Conservation (phyloP, 129 eudicot genomes). For the Tanacetum coccineum region DNA sequence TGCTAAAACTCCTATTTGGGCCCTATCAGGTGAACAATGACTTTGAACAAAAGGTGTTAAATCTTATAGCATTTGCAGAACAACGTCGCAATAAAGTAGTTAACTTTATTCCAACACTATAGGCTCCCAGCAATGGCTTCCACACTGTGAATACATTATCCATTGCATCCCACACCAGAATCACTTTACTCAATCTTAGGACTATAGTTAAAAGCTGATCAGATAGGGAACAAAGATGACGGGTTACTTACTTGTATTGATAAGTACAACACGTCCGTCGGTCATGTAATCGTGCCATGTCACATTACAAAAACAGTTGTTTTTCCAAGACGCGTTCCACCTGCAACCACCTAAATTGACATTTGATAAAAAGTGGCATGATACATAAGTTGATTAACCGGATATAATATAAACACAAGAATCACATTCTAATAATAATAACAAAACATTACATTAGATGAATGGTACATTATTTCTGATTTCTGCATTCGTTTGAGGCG, state of each 20-base stretch:
- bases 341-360: constrained; percentile 75
- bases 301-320: constrained; percentile 86
- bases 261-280: constrained; percentile 84
- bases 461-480: constrained; percentile 31
- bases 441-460: constrained; percentile 22
- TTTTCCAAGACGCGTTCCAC: constrained; percentile 94
- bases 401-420: constrained; percentile 1
- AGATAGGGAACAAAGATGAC: not conserved
- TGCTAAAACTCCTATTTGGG: too few relatives aligned
- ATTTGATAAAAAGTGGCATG: too few relatives aligned
- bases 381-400: not conserved
- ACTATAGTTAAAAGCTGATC: too few relatives aligned
- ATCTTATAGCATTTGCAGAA: too few relatives aligned
- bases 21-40: too few relatives aligned
- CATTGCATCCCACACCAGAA: too few relatives aligned
- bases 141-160: too few relatives aligned
- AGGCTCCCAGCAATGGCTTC: too few relatives aligned
- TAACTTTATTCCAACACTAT: too few relatives aligned
- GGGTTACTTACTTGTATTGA: constrained; percentile 66
- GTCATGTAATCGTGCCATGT: constrained; percentile 75
- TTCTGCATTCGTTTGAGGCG: constrained; percentile 2
- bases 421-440: not conserved
- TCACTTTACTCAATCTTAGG: too few relatives aligned
- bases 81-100: too few relatives aligned
- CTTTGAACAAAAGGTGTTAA: too few relatives aligned